Base-by-base conservation (phyloP, 73 alveolate genomes). In the Urostyla sp. region DNA sequence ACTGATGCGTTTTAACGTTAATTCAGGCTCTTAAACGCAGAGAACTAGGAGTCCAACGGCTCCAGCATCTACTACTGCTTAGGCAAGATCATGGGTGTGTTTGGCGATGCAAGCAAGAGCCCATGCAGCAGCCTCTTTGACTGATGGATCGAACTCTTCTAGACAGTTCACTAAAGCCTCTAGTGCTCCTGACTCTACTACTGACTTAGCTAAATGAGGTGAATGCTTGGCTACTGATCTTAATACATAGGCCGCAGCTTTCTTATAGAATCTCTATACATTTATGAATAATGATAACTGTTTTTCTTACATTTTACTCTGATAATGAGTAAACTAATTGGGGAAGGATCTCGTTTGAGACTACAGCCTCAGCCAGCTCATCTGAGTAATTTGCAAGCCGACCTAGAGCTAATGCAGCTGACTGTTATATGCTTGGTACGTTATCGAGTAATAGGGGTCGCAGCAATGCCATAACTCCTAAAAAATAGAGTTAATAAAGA, bases 201-300 rank as follows among this genome's bases (percentile, higher is more conserved):
- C 99, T 48, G 99, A 98, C 94, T 96, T 87, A 31, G 99, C 99
- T 50, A 98, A 92, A 74, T 95, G 97, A 16, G 98, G 98, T 18
- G 99, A 94, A 94, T 98, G 99, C 92, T 97, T 97, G 77, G 99
- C 98, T 36, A 98, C 99, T 50, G 99, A 97, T 85, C 99, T 95
- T 61, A 98, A 94, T n/a, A 98, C 99, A 74, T 95, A 97, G 52
- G 99, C 99, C 40, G 99, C 99, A 34, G 99, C 99, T 85, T 98
- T 87, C 88, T 96, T 96, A 92, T 93, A 94, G 97, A 87, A 93
- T 77, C 99, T 81, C 84, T 69, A 48, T n/a, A 69, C 15, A n/a
- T 34, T 23, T 18, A 66, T 40, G 44, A 40, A 40, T 55, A 23
- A 23, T 40, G 16, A 2, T 21, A 11, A 11, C 5, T 37, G 6